Percentiles rank a stretch among this genome's conserved stretches.
Evolutionary conservation across 108 stramenopile species (phyloP).

Genomic region (Nitzschia inconspicua): DNA sequence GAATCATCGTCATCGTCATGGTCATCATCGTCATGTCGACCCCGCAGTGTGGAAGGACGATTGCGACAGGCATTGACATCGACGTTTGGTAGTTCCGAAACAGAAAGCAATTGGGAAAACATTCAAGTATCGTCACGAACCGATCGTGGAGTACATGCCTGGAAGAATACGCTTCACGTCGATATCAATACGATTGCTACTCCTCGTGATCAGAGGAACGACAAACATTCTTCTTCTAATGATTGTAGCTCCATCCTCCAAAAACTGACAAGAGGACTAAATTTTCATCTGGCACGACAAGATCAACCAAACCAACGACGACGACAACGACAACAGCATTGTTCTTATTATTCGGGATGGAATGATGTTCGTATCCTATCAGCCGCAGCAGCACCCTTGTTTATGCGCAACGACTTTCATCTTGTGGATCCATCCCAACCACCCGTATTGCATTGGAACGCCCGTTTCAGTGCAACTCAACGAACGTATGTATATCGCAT

Average conservation of each 20-base stretch:
- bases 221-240: neutral
- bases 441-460: constrained; percentile 64
- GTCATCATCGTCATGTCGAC: no score
- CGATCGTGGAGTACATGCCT: constrained; percentile 83
- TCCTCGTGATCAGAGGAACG: constrained; percentile 20
- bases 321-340: neutral
- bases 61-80: constrained; percentile 56
- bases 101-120: constrained; percentile 53
- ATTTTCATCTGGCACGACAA: constrained; percentile 51
- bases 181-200: constrained; percentile 38
- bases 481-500: constrained; percentile 77
- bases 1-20: constrained; percentile 42
- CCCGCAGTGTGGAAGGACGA: constrained; percentile 66
- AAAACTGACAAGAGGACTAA: constrained; percentile 54
- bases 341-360: neutral
- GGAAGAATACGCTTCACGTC: constrained; percentile 84
- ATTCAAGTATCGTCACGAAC: constrained; percentile 77
- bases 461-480: constrained; percentile 72
- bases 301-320: neutral
- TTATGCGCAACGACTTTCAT: no score
- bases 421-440: no score
- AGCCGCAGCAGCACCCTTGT: constrained; percentile 18
- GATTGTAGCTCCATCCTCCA: neutral
- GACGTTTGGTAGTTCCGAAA: constrained; percentile 32
- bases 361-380: constrained; percentile 37